These are phyloP conservation scores for Boletus subluridellus DNA, from an alignment of 1,284 basidiomycete species.

Conservation along the genomic window DNA sequence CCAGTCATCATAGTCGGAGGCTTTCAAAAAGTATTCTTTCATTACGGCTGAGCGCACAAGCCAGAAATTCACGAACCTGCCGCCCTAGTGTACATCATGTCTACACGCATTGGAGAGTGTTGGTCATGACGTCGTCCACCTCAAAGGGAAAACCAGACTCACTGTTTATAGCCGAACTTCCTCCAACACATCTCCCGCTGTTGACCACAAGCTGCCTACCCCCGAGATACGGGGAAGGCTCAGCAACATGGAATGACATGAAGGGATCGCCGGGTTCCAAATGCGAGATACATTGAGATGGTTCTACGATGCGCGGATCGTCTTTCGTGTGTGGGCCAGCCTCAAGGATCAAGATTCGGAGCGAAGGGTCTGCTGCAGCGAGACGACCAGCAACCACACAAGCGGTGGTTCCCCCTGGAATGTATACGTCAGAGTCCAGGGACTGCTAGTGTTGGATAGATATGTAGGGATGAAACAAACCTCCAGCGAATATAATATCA, in stretches of 20 bases:
- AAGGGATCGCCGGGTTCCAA: conserved; percentile 30
- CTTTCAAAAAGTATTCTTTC: conserved; percentile 18
- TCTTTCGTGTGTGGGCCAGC: conserved; percentile 37
- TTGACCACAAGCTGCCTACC: conserved; percentile 45
- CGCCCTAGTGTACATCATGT: conserved; percentile 52
- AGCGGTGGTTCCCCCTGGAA: conserved; percentile 41
- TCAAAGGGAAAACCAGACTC: conserved; percentile 16
- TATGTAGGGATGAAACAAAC: conserved; percentile 17
- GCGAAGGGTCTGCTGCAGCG: conserved; percentile 38
- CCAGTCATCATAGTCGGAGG: conserved; percentile 60
- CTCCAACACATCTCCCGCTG: conserved; percentile 52
- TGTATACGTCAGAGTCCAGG: neutral
- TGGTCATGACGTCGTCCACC: neutral
- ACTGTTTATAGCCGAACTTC: conserved; percentile 60
- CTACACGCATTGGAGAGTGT: conserved; percentile 31
- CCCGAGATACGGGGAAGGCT: conserved; percentile 42
- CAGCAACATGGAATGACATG: conserved; percentile 41
- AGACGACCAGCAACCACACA: conserved; percentile 45
- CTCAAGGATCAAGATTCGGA: conserved; percentile 44
- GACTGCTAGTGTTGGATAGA: neutral
- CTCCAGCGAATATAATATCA: conserved; percentile 32
- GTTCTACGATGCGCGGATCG: conserved; percentile 31
- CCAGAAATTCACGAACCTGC: conserved; percentile 12
- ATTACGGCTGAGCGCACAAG: neutral
- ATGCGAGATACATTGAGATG: conserved; percentile 32